Evolutionary conservation across 805 yeast species (phyloP).

Genomic region (Debaryomyces maramus): DNA sequence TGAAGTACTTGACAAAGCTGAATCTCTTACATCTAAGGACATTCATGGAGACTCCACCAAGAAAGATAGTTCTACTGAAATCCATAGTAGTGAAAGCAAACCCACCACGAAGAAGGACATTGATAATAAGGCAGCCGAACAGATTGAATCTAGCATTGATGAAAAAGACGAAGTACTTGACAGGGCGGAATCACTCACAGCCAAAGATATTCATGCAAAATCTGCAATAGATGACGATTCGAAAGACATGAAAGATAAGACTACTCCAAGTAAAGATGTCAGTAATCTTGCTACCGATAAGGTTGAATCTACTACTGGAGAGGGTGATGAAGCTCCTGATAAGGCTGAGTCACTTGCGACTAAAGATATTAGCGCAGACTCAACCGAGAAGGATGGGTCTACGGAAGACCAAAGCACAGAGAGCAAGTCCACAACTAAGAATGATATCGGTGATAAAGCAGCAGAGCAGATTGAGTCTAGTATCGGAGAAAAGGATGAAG

Average conservation of each 20-base stretch:
- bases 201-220: constrained; percentile 2
- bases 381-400: constrained; percentile 2
- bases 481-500: constrained; percentile 1
- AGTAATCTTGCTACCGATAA: background rate
- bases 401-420: background rate
- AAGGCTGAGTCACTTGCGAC: constrained; percentile 6
- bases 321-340: constrained; percentile 7
- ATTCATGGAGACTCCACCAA: background rate
- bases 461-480: background rate
- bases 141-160: constrained; percentile 2
- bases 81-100: constrained; percentile 9
- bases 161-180: constrained; percentile 5
- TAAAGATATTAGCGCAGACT: constrained; percentile 9
- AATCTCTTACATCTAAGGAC: background rate
- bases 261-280: background rate
- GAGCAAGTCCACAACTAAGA: background rate
- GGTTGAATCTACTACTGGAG: background rate
- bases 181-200: constrained; percentile 10
- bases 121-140: background rate
- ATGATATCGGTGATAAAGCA: background rate
- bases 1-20: background rate
- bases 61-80: constrained; percentile 4
- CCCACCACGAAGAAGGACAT: constrained; percentile 1
- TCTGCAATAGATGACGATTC: constrained; percentile 2
- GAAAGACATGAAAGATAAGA: background rate